Conservation (phyloP, 2,329 filamentous ascomycete genomes). For the Lasiodiplodia theobromae region DNA sequence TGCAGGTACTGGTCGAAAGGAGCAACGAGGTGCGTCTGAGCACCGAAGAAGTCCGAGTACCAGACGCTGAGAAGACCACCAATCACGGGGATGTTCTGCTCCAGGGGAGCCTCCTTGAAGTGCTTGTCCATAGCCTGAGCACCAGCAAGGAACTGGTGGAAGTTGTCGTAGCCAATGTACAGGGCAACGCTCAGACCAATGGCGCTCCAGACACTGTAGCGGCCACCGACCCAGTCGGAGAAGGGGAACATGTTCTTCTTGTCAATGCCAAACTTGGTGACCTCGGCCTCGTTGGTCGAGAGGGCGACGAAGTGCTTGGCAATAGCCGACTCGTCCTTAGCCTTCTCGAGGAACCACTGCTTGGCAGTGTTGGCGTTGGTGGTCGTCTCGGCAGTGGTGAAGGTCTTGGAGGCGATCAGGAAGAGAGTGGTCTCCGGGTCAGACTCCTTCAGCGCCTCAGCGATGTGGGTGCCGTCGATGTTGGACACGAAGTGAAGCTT, state of each 20-base stretch:
- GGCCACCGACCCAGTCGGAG: slow-evolving; percentile 96
- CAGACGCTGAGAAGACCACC: slow-evolving; percentile 94
- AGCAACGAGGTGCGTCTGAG: slow-evolving; percentile 95
- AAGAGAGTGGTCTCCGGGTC: slow-evolving; percentile 99
- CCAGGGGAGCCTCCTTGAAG: slow-evolving; percentile 88
- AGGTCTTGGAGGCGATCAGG: slow-evolving; percentile 98
- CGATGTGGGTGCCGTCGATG: slow-evolving; percentile 98
- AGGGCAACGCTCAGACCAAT: slow-evolving; percentile 94
- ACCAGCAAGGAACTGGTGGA: slow-evolving; percentile 92
- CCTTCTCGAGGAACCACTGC: slow-evolving; percentile 89
- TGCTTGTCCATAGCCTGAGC: slow-evolving; percentile 99
- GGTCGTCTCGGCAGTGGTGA: slow-evolving; percentile 95
- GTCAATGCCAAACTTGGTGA: slow-evolving; percentile 98
- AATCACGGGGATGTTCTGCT: slow-evolving; percentile 93
- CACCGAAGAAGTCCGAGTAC: slow-evolving; percentile 99
- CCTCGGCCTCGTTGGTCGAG: slow-evolving; percentile 93
- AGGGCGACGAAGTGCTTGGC: slow-evolving; percentile 99
- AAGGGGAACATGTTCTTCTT: slow-evolving; percentile 99
- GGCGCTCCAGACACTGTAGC: slow-evolving; percentile 98
- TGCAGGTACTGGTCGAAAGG: slow-evolving; percentile 99
- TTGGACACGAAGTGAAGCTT: slow-evolving; percentile 99
- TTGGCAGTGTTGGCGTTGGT: slow-evolving; percentile 99
- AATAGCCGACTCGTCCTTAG: slow-evolving; percentile 76
- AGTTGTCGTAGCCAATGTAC: slow-evolving; percentile 97
- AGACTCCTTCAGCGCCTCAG: slow-evolving; percentile 86